Evolutionary conservation across 306 rosid species (phyloP).

Genomic region (Sechiopsis laciniata): DNA sequence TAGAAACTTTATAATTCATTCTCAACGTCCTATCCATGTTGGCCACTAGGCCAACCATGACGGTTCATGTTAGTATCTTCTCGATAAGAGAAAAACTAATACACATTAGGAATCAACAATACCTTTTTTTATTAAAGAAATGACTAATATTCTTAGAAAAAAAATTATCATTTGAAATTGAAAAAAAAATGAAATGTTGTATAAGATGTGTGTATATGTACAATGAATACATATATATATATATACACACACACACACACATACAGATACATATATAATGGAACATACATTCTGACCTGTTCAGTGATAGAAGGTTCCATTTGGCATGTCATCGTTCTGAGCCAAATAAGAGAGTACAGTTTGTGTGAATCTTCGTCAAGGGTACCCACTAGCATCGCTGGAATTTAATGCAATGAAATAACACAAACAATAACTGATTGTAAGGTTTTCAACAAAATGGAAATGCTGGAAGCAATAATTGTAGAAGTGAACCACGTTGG

Average conservation of each 20-base stretch:
- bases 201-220: neutral
- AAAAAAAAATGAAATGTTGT: neutral
- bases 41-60: too few species aligned
- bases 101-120: neutral
- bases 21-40: too few species aligned
- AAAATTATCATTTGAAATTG: neutral
- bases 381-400: slow-evolving; percentile 60
- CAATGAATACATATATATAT: too few species aligned
- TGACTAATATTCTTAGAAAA: neutral
- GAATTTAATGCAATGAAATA: slow-evolving; percentile 29
- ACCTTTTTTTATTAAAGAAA: neutral
- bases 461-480: slow-evolving; percentile 9
- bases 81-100: neutral
- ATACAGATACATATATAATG: neutral
- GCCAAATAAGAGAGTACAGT: slow-evolving; percentile 89
- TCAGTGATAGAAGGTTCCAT: slow-evolving; percentile 71
- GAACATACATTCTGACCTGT: slow-evolving; percentile 47
- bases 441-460: slow-evolving; percentile 25
- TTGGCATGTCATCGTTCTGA: slow-evolving; percentile 82
- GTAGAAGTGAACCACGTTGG: slow-evolving; percentile 20
- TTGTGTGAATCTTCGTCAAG: slow-evolving; percentile 78
- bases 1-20: too few species aligned
- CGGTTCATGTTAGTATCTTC: neutral
- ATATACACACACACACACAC: too few species aligned
- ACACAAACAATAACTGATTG: slow-evolving; percentile 23